Base-by-base conservation (phyloP, 306 rosid species). In the Carpinus fangiana region DNA sequence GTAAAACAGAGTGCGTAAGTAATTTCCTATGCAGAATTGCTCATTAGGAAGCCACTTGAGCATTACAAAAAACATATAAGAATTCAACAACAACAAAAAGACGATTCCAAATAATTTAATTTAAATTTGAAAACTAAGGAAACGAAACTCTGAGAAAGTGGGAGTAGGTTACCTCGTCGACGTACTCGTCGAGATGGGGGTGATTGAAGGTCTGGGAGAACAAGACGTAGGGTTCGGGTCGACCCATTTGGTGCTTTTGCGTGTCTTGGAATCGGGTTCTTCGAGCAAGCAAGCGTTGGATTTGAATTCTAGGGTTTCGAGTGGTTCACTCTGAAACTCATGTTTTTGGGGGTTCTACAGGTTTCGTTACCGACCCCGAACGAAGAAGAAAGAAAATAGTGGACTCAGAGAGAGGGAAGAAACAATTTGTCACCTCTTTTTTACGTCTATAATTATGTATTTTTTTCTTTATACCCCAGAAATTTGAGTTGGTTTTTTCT, bases 111-210 rank as follows among this genome's bases (percentile, higher is more conserved):
- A 59, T 16, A 23, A 3, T 20, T 59, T 23, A 2, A 64, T 14
- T 64, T 46, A 9, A 46, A 36, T 18, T 69, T 54, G 26, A 23
- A 34, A 4, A 53, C 23, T n/a, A 3, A 66, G 23, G 3, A 50
- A 47, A 75, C 38, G 21, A 16, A 52, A 77, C 28, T 72, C 47
- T 23, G 31, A 14, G 38, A 3, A 56, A 48, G 72, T 43, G 21
- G 11, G 36, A 51, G 50, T 21, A 48, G 52, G 50, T 73, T 84
- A 90, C 99, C 98, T 95, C 99, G 88, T 95, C 99, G 56, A 95
- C 97, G 85, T 93, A 93, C 86, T 95, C 99, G 18, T 95, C 98
- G 73, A 95, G 99, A 71, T 89, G 92, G 10, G 98, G 86, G 62
- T 93, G 99, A 68, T 88, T 93, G 86, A 95, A 93, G 84, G 90